Base-by-base conservation (phyloP, 2,329 filamentous ascomycete genomes). In the Botrytis sinoallii region DNA sequence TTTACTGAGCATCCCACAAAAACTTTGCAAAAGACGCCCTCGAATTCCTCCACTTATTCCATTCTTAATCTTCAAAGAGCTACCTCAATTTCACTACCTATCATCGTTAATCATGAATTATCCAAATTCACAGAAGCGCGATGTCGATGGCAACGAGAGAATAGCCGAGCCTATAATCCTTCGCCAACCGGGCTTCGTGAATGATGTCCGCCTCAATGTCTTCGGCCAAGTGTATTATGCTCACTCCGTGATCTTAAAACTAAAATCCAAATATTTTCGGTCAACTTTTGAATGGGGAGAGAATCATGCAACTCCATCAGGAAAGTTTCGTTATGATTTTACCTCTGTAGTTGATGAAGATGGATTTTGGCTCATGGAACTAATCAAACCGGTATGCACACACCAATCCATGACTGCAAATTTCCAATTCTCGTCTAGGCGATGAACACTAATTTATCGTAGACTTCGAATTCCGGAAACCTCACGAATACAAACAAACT, bases 281-380 rank as follows among this genome's bases (percentile, higher is more conserved):
- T 57, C 60, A 59, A 73, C 75, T 55, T 29, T 75, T 5, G 42
- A 40, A 38, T 71, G 40, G 60, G 63, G 32, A 22, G 52, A 68
- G 61, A 72, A 65, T 8, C n/a, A 52, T 16, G 40, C 40, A 29
- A n/a, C n/a, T 18, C 48, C 65, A 40, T 55, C 69, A 6, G n/a
- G 52, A 55, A 12, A 25, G 2, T 76, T 75, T 29, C 46, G 55
- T n/a, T 76, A 76, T 32, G 74, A 77, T 16, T 76, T 72, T 65
- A 59, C 75, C 35, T 74, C 74, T 20, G 74, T 75, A 6, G 52
- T 75, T 63, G 74, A 76, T 42, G n/a, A 67, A 2, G 74, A 75
- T 60, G 69, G 73, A 32, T 44, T 48, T 48, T 75, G 76, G 76
- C 73, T 60, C 20, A 44, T 77, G 40, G 74, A 74, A 25, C 20